Evolutionary conservation across 176 grass and related monocot species (phyloP), one percentile per base, ranked within the genome.

Genomic region (Phyllostachys edulis): DNA sequence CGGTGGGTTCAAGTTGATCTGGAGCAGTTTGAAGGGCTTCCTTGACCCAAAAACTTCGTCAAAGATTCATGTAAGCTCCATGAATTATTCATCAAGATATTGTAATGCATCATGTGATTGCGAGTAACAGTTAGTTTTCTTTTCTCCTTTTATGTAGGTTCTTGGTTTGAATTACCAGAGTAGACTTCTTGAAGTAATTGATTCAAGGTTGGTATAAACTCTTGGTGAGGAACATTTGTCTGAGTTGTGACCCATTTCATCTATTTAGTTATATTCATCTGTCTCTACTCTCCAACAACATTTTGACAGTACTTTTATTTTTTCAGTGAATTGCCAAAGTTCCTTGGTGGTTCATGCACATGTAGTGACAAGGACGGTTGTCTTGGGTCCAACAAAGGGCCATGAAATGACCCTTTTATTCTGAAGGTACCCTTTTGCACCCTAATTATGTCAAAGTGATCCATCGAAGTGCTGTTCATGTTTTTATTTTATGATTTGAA

Each of bases 11-110:
- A 99, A 99, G 88, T 71, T 89, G 78, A 87, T 99, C 42, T 99
- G 97, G 97, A 96, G 88, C 72, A 99, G 91, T 32, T 88, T 99
- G 29, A 99, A 96, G 84, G 93, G 93, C 10, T 99, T 99, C 80
- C 92, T 99, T 65, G 97, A 99, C 88, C 91, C 97, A 70, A 99
- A 99, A 92, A 99, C 97, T 76, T 91, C 91, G 27, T 92, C 97
- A 14, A 99, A 99, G 87, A 99, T 99, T 82, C 97, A 99, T 89
- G 97, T 99, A 89, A 69, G 82, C 55, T 63, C 39, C 77, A 62
- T 51, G 16, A 73, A 32, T 47, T 55, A 81, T 70, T 20, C 80
- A 51, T 26, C 16, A 63, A 27, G 11, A 62, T 7, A 34, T 44
- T 8, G 3, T 39, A 17, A 23, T 61, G 27, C 63, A 29, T 63